phyloP scores from a whole-genome alignment of 2,329 filamentous ascomycete species.

The Geosmithia morbida region DNA sequence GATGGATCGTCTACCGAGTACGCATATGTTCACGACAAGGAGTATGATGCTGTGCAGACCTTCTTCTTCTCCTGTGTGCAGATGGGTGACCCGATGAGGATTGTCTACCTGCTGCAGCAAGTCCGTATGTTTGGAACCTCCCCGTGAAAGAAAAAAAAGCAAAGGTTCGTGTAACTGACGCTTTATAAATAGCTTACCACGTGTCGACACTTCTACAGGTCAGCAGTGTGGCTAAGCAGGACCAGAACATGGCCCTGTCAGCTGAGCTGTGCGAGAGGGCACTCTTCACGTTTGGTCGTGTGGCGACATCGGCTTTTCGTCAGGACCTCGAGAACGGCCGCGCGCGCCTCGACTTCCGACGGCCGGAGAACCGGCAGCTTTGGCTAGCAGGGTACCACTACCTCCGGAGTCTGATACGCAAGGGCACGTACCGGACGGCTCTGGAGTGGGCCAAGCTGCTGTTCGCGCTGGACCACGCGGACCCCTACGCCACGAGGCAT shows the following conservation, averaged over 20 bases:
- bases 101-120: conserved; percentile 54
- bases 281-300: conserved; percentile 84
- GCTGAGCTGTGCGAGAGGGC: conserved; percentile 83
- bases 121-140: conserved; percentile 16
- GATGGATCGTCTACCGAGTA: conserved; percentile 53
- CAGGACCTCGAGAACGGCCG: conserved; percentile 62
- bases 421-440: conserved; percentile 87
- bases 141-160: not conserved
- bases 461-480: conserved; percentile 56
- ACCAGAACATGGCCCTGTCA: conserved; percentile 74
- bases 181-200: conserved; percentile 51
- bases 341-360: conserved; percentile 65
- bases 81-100: conserved; percentile 66
- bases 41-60: conserved; percentile 61
- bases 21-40: conserved; percentile 57
- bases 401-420: conserved; percentile 69
- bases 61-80: conserved; percentile 71
- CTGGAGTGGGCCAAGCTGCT: conserved; percentile 88
- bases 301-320: conserved; percentile 70
- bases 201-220: conserved; percentile 89
- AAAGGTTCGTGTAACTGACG: not conserved
- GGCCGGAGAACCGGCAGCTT: conserved; percentile 82
- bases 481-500: conserved; percentile 73
- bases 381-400: conserved; percentile 87
- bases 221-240: conserved; percentile 81